These are phyloP conservation scores for Platanthera guangdongensis DNA, from an alignment of 106 monocot species.

Conservation along the genomic window DNA sequence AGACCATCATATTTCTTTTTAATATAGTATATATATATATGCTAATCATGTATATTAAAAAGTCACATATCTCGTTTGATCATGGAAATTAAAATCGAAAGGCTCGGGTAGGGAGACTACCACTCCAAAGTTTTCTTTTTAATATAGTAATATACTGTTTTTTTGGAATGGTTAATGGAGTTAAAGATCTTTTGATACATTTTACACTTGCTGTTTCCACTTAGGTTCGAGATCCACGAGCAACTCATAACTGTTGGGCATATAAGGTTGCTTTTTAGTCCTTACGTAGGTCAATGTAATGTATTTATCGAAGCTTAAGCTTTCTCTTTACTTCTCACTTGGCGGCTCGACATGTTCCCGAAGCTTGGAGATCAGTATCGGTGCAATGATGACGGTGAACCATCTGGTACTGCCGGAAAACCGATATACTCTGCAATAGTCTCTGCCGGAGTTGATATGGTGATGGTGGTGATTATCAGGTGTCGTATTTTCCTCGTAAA, in stretches of 20 bases:
- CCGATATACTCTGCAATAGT: constrained; percentile 88
- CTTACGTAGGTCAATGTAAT: neutral
- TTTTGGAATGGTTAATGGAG: neutral
- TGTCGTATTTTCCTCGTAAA: constrained; percentile 9
- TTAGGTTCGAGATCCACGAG: constrained; percentile 67
- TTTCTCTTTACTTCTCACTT: constrained; percentile 1
- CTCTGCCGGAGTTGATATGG: constrained; percentile 89
- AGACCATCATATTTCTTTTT: too few species aligned
- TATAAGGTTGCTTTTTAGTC: constrained; percentile 48
- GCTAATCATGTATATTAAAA: too few species aligned
- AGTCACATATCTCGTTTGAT: too few species aligned
- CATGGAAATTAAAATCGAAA: too few species aligned
- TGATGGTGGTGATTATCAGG: constrained; percentile 98
- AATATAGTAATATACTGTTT: neutral
- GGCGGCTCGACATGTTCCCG: neutral
- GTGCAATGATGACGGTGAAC: constrained; percentile 88
- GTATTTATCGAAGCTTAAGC: constrained; percentile 7
- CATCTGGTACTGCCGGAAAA: constrained; percentile 89
- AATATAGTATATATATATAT: too few species aligned
- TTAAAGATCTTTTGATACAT: neutral
- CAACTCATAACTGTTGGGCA: constrained; percentile 97
- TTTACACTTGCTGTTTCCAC: neutral
- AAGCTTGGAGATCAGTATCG: constrained; percentile 91
- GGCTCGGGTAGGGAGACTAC: neutral
- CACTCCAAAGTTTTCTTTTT: neutral